Evolutionary conservation across 1,139 yeast species (phyloP).

Genomic region (Sugiyamaella xylanicola): DNA sequence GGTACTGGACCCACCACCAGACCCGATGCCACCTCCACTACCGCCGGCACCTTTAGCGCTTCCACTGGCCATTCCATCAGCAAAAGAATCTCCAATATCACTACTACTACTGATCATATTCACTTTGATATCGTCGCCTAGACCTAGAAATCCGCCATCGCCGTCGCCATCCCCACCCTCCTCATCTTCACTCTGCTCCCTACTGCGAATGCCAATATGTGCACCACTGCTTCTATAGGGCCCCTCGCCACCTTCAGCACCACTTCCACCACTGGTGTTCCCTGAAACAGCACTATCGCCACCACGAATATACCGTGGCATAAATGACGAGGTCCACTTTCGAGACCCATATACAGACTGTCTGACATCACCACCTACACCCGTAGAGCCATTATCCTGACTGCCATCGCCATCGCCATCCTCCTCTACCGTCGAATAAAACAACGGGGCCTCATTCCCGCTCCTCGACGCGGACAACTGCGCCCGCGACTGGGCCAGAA

Average conservation of each 20-base stretch:
- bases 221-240: slow-evolving; percentile 16
- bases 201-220: slow-evolving; percentile 18
- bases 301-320: slow-evolving; percentile 23
- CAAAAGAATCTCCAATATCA: slow-evolving; percentile 5
- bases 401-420: slow-evolving; percentile 30
- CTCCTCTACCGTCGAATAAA: slow-evolving; percentile 37
- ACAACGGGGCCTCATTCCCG: slow-evolving; percentile 38
- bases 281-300: slow-evolving; percentile 1
- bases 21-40: neutral
- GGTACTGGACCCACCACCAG: slow-evolving; percentile 12
- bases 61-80: neutral
- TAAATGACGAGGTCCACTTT: slow-evolving; percentile 30
- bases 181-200: slow-evolving; percentile 26
- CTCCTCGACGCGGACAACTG: slow-evolving; percentile 25
- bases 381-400: slow-evolving; percentile 11
- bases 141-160: slow-evolving; percentile 21
- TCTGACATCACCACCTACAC: neutral
- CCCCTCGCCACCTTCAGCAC: neutral
- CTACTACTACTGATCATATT: slow-evolving; percentile 22
- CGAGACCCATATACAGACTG: slow-evolving; percentile 31
- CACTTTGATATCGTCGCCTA: slow-evolving; percentile 20
- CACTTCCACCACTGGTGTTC: neutral
- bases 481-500: slow-evolving; percentile 43
- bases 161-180: slow-evolving; percentile 23
- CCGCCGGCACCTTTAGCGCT: neutral